Evolutionary conservation across 306 rosid species (phyloP).

Genomic region (Castanea sativa): DNA sequence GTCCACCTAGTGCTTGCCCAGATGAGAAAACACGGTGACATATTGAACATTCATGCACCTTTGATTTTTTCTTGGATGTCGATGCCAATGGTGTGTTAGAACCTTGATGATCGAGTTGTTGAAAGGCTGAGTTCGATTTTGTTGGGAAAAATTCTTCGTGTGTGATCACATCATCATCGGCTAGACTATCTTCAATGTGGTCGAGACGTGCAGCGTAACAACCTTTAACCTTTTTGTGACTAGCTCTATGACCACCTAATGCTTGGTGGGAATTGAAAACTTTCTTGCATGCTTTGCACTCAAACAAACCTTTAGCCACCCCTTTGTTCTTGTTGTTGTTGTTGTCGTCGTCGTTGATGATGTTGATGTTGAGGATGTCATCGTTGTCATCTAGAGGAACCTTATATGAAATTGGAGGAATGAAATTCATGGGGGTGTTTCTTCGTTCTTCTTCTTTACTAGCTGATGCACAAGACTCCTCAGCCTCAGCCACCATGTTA

Average conservation of each 20-base stretch:
- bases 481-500: constrained; percentile 47
- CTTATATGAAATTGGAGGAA: constrained; percentile 47
- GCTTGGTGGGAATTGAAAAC: constrained; percentile 97
- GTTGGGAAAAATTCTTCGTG: constrained; percentile 58
- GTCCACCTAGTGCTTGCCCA: constrained; percentile 93
- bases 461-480: constrained; percentile 84
- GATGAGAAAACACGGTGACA: constrained; percentile 89
- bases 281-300: constrained; percentile 94
- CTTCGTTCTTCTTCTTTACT: constrained; percentile 71
- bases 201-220: constrained; percentile 84
- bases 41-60: constrained; percentile 90
- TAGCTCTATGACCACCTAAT: constrained; percentile 92
- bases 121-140: constrained; percentile 43
- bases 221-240: constrained; percentile 95
- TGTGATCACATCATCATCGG: constrained; percentile 53
- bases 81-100: constrained; percentile 34
- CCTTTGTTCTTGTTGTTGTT: constrained; percentile 51
- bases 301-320: constrained; percentile 56
- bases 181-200: constrained; percentile 38
- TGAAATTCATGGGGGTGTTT: constrained; percentile 37
- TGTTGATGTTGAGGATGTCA: background rate
- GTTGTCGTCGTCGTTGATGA: constrained; percentile 25
- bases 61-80: constrained; percentile 61
- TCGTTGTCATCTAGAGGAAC: constrained; percentile 14
- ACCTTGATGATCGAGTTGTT: constrained; percentile 45